These are phyloP conservation scores for Penicillium occitanis DNA, from an alignment of 2,329 filamentous ascomycete genomes.

Conservation along the genomic window DNA sequence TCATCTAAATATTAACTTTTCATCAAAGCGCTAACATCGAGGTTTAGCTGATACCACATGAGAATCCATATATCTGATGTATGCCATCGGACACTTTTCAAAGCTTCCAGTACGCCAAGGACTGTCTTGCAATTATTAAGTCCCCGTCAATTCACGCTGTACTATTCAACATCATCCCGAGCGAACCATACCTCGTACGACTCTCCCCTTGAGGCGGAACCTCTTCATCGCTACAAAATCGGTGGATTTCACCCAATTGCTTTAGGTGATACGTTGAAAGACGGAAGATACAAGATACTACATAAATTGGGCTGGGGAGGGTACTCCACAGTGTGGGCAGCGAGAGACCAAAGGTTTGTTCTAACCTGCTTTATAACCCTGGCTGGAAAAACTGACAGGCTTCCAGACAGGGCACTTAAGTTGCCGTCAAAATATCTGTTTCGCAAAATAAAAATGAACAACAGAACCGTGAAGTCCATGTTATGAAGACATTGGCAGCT, in stretches of 20 bases:
- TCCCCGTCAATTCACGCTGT: background rate
- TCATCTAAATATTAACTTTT: no score
- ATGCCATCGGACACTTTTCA: no score
- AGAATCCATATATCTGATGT: no score
- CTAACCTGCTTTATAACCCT: background rate
- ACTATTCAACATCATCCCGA: conserved; percentile 9
- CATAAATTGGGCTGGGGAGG: conserved; percentile 42
- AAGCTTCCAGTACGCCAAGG: no score
- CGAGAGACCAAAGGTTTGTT: conserved; percentile 31
- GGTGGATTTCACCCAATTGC: conserved; percentile 31
- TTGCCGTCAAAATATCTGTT: conserved; percentile 11
- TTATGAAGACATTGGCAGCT: conserved; percentile 6
- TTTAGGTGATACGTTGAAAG: conserved; percentile 32
- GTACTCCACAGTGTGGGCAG: conserved; percentile 39
- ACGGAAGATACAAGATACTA: conserved; percentile 37
- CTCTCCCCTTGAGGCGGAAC: background rate
- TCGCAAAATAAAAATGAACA: background rate
- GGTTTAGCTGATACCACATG: no score
- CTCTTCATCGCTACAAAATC: conserved; percentile 9
- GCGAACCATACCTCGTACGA: background rate
- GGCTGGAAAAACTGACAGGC: background rate
- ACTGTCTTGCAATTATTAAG: background rate
- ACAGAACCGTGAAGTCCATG: background rate
- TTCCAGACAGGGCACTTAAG: background rate
- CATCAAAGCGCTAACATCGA: no score